Percentiles rank a stretch among this genome's conserved stretches.
Conservation (phyloP, 164 flowering plant genomes). For the Tetrastigma voinierianum region DNA sequence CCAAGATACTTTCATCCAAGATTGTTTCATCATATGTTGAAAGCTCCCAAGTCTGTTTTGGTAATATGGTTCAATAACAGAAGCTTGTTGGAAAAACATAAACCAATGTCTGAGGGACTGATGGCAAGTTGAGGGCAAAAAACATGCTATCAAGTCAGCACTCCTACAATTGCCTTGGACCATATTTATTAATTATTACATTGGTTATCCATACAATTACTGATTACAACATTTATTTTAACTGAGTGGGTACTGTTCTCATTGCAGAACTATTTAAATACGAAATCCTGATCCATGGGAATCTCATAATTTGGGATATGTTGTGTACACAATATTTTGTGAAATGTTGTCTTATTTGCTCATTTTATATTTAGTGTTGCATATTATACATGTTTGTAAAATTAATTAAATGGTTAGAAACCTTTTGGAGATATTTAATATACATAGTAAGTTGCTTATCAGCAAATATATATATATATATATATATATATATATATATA, state of each 20-base stretch:
- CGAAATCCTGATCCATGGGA: no score
- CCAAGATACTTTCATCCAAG: background rate
- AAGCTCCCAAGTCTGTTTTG: background rate
- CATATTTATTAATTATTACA: background rate
- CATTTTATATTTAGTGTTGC: no score
- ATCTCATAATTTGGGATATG: no score
- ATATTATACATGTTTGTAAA: no score
- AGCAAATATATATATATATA: no score
- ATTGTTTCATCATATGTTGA: no score
- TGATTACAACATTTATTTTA: background rate
- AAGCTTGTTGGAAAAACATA: background rate
- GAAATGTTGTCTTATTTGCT: background rate
- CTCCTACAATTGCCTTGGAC: background rate
- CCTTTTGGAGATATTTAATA: no score
- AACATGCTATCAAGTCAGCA: background rate
- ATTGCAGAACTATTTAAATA: background rate
- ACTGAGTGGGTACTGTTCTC: background rate
- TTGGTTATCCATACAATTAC: background rate
- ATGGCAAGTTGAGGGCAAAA: background rate
- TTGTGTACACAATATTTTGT: background rate
- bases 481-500: background rate
- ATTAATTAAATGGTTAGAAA: background rate
- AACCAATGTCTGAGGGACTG: background rate
- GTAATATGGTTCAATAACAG: background rate
- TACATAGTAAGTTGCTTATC: no score